Evolutionary conservation across 2,329 filamentous ascomycete genomes (phyloP).

Genomic region (Apiospora malaysiana): DNA sequence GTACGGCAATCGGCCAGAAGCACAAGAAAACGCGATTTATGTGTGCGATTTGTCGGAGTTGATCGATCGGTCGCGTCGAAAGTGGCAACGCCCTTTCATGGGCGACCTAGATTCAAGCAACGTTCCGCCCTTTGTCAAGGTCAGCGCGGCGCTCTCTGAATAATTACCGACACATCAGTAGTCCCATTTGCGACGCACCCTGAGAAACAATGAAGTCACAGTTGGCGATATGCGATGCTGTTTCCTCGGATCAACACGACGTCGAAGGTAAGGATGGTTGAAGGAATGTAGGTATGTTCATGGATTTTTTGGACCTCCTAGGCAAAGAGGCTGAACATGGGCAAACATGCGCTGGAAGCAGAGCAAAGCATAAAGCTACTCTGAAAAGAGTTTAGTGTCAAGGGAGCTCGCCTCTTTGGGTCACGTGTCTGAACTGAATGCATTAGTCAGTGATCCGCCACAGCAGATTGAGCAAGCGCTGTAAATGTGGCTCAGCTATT

Average conservation of each 20-base stretch:
- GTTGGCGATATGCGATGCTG: constrained; percentile 15
- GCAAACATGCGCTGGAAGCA: constrained; percentile 20
- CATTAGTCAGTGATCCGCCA: neutral
- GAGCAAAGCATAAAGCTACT: neutral
- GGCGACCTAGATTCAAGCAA: constrained; percentile 18
- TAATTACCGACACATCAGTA: constrained; percentile 16
- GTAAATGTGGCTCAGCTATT: neutral
- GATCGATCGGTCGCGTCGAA: constrained; percentile 19
- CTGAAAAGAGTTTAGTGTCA: neutral
- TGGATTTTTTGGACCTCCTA: constrained; percentile 18
- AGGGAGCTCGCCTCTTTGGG: neutral
- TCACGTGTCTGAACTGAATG: neutral
- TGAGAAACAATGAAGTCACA: constrained; percentile 4
- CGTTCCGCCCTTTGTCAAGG: constrained; percentile 20
- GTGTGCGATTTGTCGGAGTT: constrained; percentile 6
- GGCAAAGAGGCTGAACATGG: constrained; percentile 17
- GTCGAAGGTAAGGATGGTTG: constrained; percentile 4
- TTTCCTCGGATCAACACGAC: constrained; percentile 10
- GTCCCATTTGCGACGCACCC: constrained; percentile 15
- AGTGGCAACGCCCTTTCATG: constrained; percentile 18
- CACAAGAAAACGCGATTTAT: neutral
- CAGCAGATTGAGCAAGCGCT: neutral
- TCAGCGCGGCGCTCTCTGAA: constrained; percentile 13
- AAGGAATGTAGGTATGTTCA: constrained; percentile 21
- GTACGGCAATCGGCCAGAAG: neutral